Percentiles rank a stretch among this genome's conserved stretches.
Evolutionary conservation across 2,329 filamentous ascomycete genomes (phyloP).

Genomic region (Fusarium ambrosium): DNA sequence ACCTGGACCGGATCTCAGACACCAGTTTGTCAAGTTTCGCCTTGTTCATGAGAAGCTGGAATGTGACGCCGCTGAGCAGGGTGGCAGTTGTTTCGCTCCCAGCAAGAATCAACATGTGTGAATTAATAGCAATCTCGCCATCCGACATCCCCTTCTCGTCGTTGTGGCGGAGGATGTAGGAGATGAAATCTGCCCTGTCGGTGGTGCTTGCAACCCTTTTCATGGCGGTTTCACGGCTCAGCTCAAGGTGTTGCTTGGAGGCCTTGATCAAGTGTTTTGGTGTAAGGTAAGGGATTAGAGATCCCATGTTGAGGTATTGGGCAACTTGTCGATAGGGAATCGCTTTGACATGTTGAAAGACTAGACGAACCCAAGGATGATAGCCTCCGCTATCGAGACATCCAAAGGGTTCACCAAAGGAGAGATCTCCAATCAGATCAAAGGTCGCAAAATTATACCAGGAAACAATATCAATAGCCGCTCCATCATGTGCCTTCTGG

Average conservation of each 20-base stretch:
- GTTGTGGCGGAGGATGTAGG: conserved; percentile 3
- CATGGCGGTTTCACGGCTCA: not conserved
- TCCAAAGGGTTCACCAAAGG: conserved; percentile 47
- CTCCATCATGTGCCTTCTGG: not conserved
- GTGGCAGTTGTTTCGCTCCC: conserved; percentile 17
- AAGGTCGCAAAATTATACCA: conserved; percentile 51
- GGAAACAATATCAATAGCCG: not conserved
- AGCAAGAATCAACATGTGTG: conserved; percentile 7
- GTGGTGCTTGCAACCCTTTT: not conserved
- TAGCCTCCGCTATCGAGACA: conserved; percentile 34
- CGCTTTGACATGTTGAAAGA: not conserved
- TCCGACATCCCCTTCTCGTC: not conserved
- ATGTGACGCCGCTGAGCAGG: not conserved
- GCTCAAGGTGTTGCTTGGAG: not conserved
- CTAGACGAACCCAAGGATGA: not conserved
- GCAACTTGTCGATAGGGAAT: not conserved
- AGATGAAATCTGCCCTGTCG: not conserved
- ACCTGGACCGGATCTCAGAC: not conserved
- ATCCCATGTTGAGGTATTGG: not conserved
- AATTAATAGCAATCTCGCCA: not conserved
- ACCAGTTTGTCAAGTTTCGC: not conserved
- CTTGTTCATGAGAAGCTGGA: not conserved
- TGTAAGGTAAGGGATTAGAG: not conserved
- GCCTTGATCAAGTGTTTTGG: not conserved
- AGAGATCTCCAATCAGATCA: conserved; percentile 49